phyloP scores from a whole-genome alignment of 2,329 filamentous ascomycete genomes.

The Hypoxylon sp. region DNA sequence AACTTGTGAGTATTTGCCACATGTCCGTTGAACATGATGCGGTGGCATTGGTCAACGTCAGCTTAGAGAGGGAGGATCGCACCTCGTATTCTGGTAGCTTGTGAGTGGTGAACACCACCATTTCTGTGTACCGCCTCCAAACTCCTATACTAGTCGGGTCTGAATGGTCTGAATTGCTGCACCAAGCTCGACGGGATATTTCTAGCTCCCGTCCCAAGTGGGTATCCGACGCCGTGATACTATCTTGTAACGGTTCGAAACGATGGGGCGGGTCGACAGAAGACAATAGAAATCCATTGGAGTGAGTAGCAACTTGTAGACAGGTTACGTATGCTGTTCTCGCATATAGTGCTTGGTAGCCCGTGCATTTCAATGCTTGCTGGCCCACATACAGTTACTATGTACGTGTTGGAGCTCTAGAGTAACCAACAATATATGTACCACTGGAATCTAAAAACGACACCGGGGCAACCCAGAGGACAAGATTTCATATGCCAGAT shows the following conservation, averaged over 20 bases:
- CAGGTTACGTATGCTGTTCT: neutral
- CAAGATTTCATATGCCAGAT: constrained; percentile 24
- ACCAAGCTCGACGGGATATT: constrained; percentile 7
- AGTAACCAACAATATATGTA: constrained; percentile 10
- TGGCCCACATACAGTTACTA: neutral
- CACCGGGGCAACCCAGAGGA: constrained; percentile 10
- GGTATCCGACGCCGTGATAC: constrained; percentile 14
- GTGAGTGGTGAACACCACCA: constrained; percentile 17
- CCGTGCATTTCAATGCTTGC: neutral
- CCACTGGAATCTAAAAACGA: constrained; percentile 23
- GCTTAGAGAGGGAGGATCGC: constrained; percentile 26
- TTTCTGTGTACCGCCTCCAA: constrained; percentile 3
- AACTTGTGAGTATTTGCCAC: constrained; percentile 28
- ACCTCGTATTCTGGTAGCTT: constrained; percentile 40
- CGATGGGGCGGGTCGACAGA: constrained; percentile 25
- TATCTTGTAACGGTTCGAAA: constrained; percentile 4
- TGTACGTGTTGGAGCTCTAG: neutral
- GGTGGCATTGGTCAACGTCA: constrained; percentile 26
- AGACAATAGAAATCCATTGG: constrained; percentile 8
- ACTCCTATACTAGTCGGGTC: constrained; percentile 5
- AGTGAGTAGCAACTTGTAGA: too few species aligned
- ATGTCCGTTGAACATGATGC: constrained; percentile 29
- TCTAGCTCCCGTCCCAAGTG: constrained; percentile 10
- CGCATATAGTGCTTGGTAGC: neutral
- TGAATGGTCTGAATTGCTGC: constrained; percentile 5